Percentiles rank a stretch among this genome's conserved stretches.
Evolutionary conservation across 768 basidiomycete species (phyloP).

Genomic region (Hirschioporus abietinus): DNA sequence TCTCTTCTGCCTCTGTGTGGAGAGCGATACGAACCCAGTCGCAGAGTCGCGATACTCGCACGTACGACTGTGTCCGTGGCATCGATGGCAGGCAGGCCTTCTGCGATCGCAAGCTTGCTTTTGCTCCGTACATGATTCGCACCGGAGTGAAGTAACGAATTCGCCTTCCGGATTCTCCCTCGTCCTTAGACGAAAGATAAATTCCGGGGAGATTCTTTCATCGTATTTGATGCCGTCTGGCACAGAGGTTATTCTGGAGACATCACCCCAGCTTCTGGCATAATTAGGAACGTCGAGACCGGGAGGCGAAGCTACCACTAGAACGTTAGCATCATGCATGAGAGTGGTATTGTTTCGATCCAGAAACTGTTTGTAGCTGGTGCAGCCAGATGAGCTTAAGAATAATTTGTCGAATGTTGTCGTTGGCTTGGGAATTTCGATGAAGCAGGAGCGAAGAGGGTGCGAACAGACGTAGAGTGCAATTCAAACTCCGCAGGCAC

Average conservation of each 20-base stretch:
- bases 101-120: not conserved
- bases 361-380: not conserved
- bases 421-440: not conserved
- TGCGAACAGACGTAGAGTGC: not conserved
- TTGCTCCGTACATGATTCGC: not conserved
- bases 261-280: not conserved
- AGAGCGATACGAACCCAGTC: too few relatives aligned
- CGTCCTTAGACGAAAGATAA: not conserved
- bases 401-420: too few relatives aligned
- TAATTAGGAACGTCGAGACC: not conserved
- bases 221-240: not conserved
- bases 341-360: not conserved
- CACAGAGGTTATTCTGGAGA: not conserved
- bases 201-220: not conserved
- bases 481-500: not conserved
- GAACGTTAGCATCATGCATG: too few relatives aligned
- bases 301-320: not conserved
- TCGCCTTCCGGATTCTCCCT: not conserved
- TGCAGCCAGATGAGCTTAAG: too few relatives aligned
- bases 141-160: not conserved
- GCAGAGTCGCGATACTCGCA: too few relatives aligned
- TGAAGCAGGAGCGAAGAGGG: not conserved
- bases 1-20: too few relatives aligned
- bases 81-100: too few relatives aligned
- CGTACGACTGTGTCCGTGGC: too few relatives aligned